Evolutionary conservation across 2,329 filamentous ascomycete genomes (phyloP), one percentile per base, ranked within the genome.

Genomic region (Chrysoporthe puriensis): DNA sequence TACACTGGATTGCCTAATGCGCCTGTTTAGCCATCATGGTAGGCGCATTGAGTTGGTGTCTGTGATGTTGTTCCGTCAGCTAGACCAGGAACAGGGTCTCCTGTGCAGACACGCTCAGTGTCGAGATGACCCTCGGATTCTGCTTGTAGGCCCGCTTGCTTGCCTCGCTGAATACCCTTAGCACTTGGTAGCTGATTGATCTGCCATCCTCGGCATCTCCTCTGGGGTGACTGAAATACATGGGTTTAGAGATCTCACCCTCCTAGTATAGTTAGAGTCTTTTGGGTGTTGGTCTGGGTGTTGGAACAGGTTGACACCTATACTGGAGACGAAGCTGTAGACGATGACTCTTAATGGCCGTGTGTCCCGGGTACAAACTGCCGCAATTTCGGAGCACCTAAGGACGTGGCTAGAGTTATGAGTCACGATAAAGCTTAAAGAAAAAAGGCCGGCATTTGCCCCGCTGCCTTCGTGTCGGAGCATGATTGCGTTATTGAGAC

Each of bases 1-100:
- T 75, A 74, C 36, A 62, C 67, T 14, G 71, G n/a, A 5, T 69
- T 36, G 54, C 70, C 66, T 9, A 72, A 26, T 26, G 63, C 57
- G 3, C 71, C 72, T 34, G 77, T 59, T 76, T 73, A 7, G 72
- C 50, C 76, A 78, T 77, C 73, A 77, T 76, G 54, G 73, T 67
- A 8, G 77, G 68, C 36, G 75, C 76, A 44, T 66, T 62, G 13
- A 73, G 68, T 71, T 78, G 76, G 63, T 77, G 74, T 13, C 72
- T 73, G 57, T 44, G 40, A 36, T 48, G 36, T 32, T 13, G 34
- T 18, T 57, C 14, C 43, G 56, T 65, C 44, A 67, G 46, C 21
- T 34, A 11, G 43, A 61, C 16, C 52, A 54, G 43, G 36, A 32
- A 13, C n/a, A 50, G n/a, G 18, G 14, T 16, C 14, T 36, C 48